Base-by-base conservation (phyloP, 2,329 filamentous ascomycete genomes). In the Arthrobotrys pseudoclavata region DNA sequence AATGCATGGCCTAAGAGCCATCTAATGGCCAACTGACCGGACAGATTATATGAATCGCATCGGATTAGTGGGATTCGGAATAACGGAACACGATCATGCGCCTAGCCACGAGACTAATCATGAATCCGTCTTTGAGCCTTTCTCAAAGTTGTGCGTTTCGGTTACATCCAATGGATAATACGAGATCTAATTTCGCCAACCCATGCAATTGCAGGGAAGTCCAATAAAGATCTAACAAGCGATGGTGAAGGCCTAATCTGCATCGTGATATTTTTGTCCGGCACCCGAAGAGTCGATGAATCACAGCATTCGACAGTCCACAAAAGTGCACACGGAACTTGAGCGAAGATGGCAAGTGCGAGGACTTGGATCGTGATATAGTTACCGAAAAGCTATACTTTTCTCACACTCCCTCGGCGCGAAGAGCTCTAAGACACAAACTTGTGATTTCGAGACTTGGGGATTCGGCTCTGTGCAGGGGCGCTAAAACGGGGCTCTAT, bases 131-230 rank as follows among this genome's bases (percentile, higher is more conserved):
- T 34, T n/a, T n/a, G 13, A 42, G 31, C 20, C 20, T 3, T 60
- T 18, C 34, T 40, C 18, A 20, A 24, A 40, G 13, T n/a, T 9
- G 34, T 60, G 55, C 55, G 13, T 13, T 60, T 60, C 42, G 55
- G 55, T 60, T 60, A 42, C 55, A 60, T 60, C 12, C 55, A 40
- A n/a, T 4, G 55, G 20, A 42, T 60, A 60, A 60, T 60, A 60
- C 55, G 55, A 60, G 55, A n/a, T 18, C 34, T 60, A 12, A 60
- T 60, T 60, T 60, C 55, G 55, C 55, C 55, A 42, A 60, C 34
- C 55, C 55, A 42, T 60, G 55, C 55, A 60, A 42, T 1, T 40
- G 18, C 55, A 60, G 55, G 42, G 42, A 45, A 45, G 6, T 7
- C 15, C n/a, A n/a, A 45, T 20, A 2, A 20, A 42, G 42, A 10